Conservation (phyloP, 352 stramenopile species). For the Globisporangium ultimum region DNA sequence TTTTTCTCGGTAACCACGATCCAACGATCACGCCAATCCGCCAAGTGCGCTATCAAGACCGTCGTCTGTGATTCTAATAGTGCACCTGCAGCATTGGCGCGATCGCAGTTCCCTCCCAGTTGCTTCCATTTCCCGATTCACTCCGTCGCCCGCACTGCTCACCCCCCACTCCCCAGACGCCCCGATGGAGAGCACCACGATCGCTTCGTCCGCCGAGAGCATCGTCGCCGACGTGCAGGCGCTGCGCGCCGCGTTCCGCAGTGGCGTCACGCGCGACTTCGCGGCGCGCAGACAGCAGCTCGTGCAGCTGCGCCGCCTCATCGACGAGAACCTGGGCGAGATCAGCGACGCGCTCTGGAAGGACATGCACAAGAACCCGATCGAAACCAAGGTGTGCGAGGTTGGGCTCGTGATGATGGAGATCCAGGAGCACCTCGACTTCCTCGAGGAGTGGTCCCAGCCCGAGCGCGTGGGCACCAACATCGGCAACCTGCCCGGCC, state of each 20-base stretch:
- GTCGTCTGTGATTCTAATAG: too few relatives aligned
- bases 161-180: not conserved
- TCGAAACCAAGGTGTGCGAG: conserved; percentile 66
- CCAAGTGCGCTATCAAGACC: not conserved
- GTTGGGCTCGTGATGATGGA: conserved; percentile 45
- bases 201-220: conserved; percentile 17
- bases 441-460: conserved; percentile 50
- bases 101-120: too few relatives aligned
- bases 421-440: conserved; percentile 63
- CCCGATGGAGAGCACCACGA: not conserved
- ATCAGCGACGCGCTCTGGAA: conserved; percentile 52
- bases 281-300: conserved; percentile 37
- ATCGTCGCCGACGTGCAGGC: conserved; percentile 43
- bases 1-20: not conserved
- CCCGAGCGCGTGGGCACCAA: conserved; percentile 52
- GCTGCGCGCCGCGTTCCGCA: conserved; percentile 48
- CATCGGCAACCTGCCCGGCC: conserved; percentile 45
- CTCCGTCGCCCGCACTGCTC: not conserved
- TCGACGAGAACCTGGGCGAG: conserved; percentile 43
- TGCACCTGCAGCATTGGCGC: too few relatives aligned
- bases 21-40: not conserved
- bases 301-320: conserved; percentile 33
- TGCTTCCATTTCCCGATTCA: too few relatives aligned
- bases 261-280: conserved; percentile 42
- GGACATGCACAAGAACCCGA: conserved; percentile 63